Evolutionary conservation across 305 asterid genomes (phyloP).

Genomic region (Fraxinus latifolia): DNA sequence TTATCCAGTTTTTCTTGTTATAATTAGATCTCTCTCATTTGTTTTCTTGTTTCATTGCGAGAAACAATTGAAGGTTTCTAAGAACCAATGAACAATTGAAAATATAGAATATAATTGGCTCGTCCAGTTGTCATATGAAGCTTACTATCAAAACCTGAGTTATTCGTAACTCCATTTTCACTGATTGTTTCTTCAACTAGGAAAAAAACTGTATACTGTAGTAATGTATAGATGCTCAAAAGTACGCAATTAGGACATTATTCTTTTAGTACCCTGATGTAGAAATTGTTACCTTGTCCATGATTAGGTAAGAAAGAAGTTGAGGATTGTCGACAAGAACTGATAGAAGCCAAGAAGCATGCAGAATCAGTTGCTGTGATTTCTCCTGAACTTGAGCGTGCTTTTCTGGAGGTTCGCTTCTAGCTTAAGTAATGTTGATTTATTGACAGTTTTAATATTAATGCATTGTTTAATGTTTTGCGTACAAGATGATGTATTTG

Average conservation of each 20-base stretch:
- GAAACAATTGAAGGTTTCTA: constrained; percentile 18
- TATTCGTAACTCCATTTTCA: neutral
- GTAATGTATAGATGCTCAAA: neutral
- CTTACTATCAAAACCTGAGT: neutral
- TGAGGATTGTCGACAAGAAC: constrained; percentile 41
- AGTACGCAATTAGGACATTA: neutral
- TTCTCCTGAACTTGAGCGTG: constrained; percentile 66
- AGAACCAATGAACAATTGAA: neutral
- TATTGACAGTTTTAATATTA: constrained; percentile 7
- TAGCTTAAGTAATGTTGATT: constrained; percentile 21
- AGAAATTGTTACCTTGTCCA: constrained; percentile 20
- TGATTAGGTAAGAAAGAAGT: constrained; percentile 51
- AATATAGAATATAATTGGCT: neutral
- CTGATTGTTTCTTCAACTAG: neutral
- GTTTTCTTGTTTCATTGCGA: constrained; percentile 3
- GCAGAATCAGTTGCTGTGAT: constrained; percentile 74
- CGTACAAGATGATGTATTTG: neutral
- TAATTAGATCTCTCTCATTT: neutral
- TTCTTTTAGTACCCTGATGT: constrained; percentile 9
- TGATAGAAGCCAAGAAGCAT: constrained; percentile 54
- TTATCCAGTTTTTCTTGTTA: neutral
- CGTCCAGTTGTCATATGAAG: constrained; percentile 5
- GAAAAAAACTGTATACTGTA: neutral
- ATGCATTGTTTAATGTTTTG: constrained; percentile 12
- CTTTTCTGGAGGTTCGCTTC: constrained; percentile 74